Percentiles rank a stretch among this genome's conserved stretches.
These are phyloP conservation scores for Coniochaeta sp. DNA, from an alignment of 2,329 filamentous ascomycete species.

Conservation along the genomic window DNA sequence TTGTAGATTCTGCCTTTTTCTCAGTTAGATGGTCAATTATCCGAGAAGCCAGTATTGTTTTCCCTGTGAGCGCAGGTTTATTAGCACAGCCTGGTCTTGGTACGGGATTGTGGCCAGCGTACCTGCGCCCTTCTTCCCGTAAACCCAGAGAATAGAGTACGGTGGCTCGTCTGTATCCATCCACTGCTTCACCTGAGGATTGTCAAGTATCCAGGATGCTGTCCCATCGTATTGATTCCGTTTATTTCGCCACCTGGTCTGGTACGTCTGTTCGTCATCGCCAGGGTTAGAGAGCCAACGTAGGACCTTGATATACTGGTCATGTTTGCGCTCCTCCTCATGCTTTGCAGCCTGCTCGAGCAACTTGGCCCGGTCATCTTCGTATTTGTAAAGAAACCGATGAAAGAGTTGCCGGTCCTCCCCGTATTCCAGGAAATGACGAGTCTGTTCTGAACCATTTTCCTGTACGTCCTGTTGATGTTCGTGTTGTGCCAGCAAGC, in stretches of 20 bases:
- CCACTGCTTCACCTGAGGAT: slow-evolving; percentile 12
- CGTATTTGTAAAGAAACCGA: slow-evolving; percentile 8
- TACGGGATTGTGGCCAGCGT: slow-evolving; percentile 12
- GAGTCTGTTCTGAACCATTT: slow-evolving; percentile 5
- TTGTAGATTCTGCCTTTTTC: slow-evolving; percentile 9
- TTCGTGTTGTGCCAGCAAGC: neutral
- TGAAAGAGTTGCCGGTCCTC: slow-evolving; percentile 5
- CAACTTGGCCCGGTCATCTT: slow-evolving; percentile 6
- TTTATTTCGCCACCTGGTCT: slow-evolving; percentile 4
- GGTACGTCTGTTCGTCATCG: slow-evolving; percentile 6
- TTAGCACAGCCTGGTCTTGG: neutral
- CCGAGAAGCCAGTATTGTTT: slow-evolving; percentile 31
- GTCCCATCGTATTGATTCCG: slow-evolving; percentile 9
- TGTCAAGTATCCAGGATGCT: slow-evolving; percentile 12
- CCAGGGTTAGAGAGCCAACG: slow-evolving; percentile 11
- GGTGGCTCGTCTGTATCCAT: slow-evolving; percentile 10
- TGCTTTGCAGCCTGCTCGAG: neutral
- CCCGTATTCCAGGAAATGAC: slow-evolving; percentile 8
- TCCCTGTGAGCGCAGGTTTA: slow-evolving; percentile 20
- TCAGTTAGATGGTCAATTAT: slow-evolving; percentile 23
- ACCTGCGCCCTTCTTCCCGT: slow-evolving; percentile 25
- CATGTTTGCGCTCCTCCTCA: slow-evolving; percentile 7
- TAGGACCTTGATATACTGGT: slow-evolving; percentile 7
- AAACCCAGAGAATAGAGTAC: slow-evolving; percentile 22
- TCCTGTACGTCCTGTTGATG: neutral